These are phyloP conservation scores for Candida maltosa DNA, from an alignment of 805 yeast species.

Conservation along the genomic window DNA sequence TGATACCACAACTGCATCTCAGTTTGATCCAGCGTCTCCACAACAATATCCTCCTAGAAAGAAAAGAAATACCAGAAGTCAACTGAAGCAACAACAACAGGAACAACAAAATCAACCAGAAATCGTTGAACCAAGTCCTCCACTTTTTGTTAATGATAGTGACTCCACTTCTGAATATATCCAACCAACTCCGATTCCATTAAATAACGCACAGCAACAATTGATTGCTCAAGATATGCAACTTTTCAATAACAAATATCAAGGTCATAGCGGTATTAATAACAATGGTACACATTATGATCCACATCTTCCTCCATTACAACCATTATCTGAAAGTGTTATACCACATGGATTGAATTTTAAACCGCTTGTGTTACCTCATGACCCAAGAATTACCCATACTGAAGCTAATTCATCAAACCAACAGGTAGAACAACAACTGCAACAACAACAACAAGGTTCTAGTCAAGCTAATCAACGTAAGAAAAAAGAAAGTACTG, in stretches of 20 bases:
- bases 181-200: neutral
- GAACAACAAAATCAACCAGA: neutral
- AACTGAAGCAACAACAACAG: neutral
- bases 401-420: neutral
- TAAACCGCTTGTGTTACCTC: constrained; percentile 14
- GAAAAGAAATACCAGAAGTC: neutral
- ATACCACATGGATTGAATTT: constrained; percentile 19
- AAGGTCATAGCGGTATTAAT: neutral
- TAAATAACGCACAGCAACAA: constrained; percentile 6
- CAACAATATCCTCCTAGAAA: too few species aligned
- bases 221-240: constrained; percentile 7
- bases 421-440: constrained; percentile 1
- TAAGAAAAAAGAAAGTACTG: constrained; percentile 26
- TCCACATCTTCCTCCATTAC: constrained; percentile 19
- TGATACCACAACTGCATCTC: constrained; percentile 2
- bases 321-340: constrained; percentile 28
- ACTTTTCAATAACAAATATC: neutral
- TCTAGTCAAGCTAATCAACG: neutral
- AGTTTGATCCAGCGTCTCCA: constrained; percentile 2
- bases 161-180: neutral
- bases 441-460: constrained; percentile 2
- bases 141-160: neutral
- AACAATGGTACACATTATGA: neutral
- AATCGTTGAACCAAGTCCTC: neutral
- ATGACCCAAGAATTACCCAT: constrained; percentile 2